Conservation (phyloP, 169 alveolate genomes). For the Besnoitia besnoiti region DNA sequence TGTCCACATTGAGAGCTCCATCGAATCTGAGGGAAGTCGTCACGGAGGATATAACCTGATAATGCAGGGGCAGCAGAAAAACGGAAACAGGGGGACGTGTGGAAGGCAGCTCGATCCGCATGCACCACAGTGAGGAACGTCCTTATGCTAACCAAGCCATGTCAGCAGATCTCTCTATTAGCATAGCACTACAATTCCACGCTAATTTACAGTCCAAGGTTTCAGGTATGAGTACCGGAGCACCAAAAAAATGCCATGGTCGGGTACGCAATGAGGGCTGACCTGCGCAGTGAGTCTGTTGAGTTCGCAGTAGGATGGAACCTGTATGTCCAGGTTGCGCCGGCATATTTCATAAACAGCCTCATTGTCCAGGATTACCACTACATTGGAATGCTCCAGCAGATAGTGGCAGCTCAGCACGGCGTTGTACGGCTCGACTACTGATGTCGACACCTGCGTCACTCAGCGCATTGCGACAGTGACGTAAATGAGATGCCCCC, state of each 20-base stretch:
- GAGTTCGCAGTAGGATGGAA: constrained; percentile 97
- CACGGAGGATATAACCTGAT: constrained; percentile 83
- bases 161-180: too few species aligned
- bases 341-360: constrained; percentile 98
- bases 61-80: background rate
- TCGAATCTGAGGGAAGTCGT: constrained; percentile 97
- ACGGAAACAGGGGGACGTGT: too few species aligned
- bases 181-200: too few species aligned
- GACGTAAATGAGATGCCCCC: too few species aligned
- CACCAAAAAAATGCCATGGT: too few species aligned
- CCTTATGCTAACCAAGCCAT: too few species aligned
- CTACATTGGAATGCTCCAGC: constrained; percentile 98
- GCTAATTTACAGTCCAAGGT: too few species aligned
- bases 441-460: constrained; percentile 90
- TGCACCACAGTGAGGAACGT: too few species aligned
- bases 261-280: too few species aligned
- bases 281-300: constrained; percentile 96
- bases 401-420: constrained; percentile 97
- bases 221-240: too few species aligned
- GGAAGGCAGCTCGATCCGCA: too few species aligned
- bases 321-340: constrained; percentile 95
- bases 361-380: constrained; percentile 97
- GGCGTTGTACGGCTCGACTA: constrained; percentile 98
- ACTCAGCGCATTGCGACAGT: too few species aligned
- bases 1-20: constrained; percentile 97